Evolutionary conservation across 1,284 basidiomycete genomes (phyloP).

Genomic region (Irpex sp.): DNA sequence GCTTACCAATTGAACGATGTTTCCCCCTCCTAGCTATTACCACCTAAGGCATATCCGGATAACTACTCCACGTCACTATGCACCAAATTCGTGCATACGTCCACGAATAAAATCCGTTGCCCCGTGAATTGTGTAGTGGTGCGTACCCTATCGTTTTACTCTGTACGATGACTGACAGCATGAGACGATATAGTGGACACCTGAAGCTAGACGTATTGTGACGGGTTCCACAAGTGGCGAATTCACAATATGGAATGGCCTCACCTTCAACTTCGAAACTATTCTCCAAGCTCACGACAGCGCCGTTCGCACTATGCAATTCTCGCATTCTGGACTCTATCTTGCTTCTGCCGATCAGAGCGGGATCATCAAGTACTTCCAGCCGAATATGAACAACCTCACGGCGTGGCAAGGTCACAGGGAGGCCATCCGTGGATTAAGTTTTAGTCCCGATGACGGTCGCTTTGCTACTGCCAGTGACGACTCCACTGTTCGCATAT

Average conservation of each 20-base stretch:
- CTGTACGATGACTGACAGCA: neutral
- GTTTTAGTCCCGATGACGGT: constrained; percentile 89
- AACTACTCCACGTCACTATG: constrained; percentile 91
- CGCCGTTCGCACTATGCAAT: constrained; percentile 86
- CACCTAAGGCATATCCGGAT: constrained; percentile 85
- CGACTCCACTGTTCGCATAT: constrained; percentile 91
- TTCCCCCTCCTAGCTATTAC: constrained; percentile 66
- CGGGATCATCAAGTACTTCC: constrained; percentile 97
- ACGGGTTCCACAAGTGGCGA: constrained; percentile 97
- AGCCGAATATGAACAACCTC: constrained; percentile 98
- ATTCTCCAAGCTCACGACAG: constrained; percentile 98
- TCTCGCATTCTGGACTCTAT: constrained; percentile 89
- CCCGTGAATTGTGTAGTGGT: constrained; percentile 94
- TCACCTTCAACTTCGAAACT: constrained; percentile 99
- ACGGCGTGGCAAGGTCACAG: constrained; percentile 90
- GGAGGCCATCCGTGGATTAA: constrained; percentile 87
- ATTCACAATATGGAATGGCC: constrained; percentile 98
- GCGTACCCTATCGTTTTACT: constrained; percentile 27
- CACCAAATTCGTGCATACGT: constrained; percentile 96
- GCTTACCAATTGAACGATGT: constrained; percentile 18
- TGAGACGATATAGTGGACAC: constrained; percentile 65
- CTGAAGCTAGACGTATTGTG: constrained; percentile 87
- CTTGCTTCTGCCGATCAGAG: constrained; percentile 91
- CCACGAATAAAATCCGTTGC: constrained; percentile 97
- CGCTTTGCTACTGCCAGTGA: constrained; percentile 94